Evolutionary conservation across 257 asterid species (phyloP).

Genomic region (Solanum corneliomulleri): DNA sequence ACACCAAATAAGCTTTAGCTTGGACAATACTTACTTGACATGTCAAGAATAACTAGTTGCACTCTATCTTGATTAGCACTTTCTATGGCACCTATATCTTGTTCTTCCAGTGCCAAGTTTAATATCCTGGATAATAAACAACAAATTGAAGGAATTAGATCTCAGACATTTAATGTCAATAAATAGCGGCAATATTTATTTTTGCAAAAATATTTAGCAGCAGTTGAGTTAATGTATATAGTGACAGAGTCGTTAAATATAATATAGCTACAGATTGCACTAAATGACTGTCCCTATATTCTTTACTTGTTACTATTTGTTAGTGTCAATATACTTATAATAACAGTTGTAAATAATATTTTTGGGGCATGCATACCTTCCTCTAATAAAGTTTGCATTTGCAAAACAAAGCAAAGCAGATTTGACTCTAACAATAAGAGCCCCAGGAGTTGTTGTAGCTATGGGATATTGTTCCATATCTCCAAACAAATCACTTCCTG

Average conservation of each 20-base stretch:
- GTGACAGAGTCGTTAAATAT: too few species aligned
- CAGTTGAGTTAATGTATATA: too few species aligned
- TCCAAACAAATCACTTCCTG: conserved; percentile 22
- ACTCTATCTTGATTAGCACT: background rate
- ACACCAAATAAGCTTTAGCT: background rate
- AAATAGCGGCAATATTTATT: background rate
- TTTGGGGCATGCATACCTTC: background rate
- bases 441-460: conserved; percentile 20
- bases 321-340: background rate
- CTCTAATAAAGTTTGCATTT: conserved; percentile 17
- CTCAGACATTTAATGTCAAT: too few species aligned
- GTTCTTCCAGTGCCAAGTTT: conserved; percentile 2
- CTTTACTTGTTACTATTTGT: too few species aligned
- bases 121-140: background rate
- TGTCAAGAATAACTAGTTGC: conserved; percentile 17
- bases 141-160: background rate
- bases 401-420: conserved; percentile 32
- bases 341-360: background rate
- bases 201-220: background rate
- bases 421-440: conserved; percentile 20
- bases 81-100: conserved; percentile 1
- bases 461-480: conserved; percentile 25
- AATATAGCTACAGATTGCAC: too few species aligned
- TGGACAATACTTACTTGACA: conserved; percentile 19
- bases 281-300: too few species aligned